phyloP scores from a whole-genome alignment of 2,329 filamentous ascomycete genomes.

The Talaromyces piceae region DNA sequence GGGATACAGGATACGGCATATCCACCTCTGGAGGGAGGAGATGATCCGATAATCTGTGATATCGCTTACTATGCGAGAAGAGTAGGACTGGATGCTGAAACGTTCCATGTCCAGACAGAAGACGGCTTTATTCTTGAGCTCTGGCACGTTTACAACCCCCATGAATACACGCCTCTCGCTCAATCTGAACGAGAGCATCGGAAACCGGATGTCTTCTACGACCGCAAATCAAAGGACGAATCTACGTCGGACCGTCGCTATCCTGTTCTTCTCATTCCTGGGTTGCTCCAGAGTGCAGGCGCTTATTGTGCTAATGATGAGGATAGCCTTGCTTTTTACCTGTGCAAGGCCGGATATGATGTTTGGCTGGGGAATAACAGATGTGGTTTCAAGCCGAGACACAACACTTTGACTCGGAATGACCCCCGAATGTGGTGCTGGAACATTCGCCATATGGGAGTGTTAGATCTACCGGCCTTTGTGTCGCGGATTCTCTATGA shows the following conservation, averaged over 20 bases:
- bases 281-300: slow-evolving; percentile 77
- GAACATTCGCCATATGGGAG: slow-evolving; percentile 92
- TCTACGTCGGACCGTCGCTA: slow-evolving; percentile 42
- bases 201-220: slow-evolving; percentile 57
- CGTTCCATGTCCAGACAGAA: slow-evolving; percentile 79
- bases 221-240: slow-evolving; percentile 24
- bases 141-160: slow-evolving; percentile 84
- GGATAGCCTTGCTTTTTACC: slow-evolving; percentile 79
- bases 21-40: slow-evolving; percentile 68
- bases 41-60: slow-evolving; percentile 70
- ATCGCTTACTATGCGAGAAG: slow-evolving; percentile 78
- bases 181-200: slow-evolving; percentile 37
- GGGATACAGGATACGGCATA: slow-evolving; percentile 44
- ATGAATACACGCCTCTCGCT: slow-evolving; percentile 56
- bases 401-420: slow-evolving; percentile 59
- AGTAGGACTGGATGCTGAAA: slow-evolving; percentile 79
- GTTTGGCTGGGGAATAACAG: slow-evolving; percentile 95
- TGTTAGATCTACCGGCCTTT: slow-evolving; percentile 77
- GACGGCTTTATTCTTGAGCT: slow-evolving; percentile 86
- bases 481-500: slow-evolving; percentile 70
- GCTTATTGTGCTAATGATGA: slow-evolving; percentile 89
- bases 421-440: slow-evolving; percentile 95
- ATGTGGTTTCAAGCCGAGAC: slow-evolving; percentile 74
- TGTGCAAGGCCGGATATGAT: slow-evolving; percentile 87
- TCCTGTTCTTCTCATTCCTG: slow-evolving; percentile 80